phyloP scores from a whole-genome alignment of 768 basidiomycete genomes.

The Russula earlei region DNA sequence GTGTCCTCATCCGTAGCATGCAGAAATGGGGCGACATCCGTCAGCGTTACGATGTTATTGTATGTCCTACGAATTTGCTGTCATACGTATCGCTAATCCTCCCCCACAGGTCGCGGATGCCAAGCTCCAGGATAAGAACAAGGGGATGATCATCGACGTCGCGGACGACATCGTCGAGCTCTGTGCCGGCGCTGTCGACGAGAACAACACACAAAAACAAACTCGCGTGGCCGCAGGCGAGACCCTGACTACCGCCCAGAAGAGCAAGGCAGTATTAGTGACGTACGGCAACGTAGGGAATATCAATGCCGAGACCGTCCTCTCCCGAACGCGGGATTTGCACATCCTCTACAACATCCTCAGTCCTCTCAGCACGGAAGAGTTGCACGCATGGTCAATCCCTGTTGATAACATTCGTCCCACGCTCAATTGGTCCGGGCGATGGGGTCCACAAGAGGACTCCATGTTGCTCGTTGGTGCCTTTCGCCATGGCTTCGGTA shows the following conservation, averaged over 20 bases:
- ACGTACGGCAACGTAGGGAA: conserved; percentile 82
- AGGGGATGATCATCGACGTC: conserved; percentile 81
- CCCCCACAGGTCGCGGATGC: conserved; percentile 67
- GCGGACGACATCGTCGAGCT: conserved; percentile 87
- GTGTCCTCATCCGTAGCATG: conserved; percentile 87
- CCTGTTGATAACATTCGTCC: conserved; percentile 91
- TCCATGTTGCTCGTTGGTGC: conserved; percentile 93
- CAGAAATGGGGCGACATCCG: conserved; percentile 98
- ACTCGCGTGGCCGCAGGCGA: conserved; percentile 71
- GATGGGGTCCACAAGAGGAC: conserved; percentile 89
- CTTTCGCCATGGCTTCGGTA: conserved; percentile 87
- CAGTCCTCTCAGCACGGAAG: conserved; percentile 46
- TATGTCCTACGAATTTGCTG: conserved; percentile 35
- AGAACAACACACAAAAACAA: conserved; percentile 75
- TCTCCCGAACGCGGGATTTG: conserved; percentile 82
- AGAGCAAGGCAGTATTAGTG: conserved; percentile 95
- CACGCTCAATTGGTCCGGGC: conserved; percentile 92
- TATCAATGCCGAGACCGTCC: conserved; percentile 96
- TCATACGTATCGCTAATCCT: conserved; percentile 3
- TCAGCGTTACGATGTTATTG: conserved; percentile 88
- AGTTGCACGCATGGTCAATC: conserved; percentile 75
- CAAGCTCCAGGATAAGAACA: conserved; percentile 90
- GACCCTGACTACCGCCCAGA: conserved; percentile 83
- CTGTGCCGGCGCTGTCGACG: conserved; percentile 74
- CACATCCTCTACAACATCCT: conserved; percentile 80